Evolutionary conservation across 2,329 filamentous ascomycete species (phyloP).

Genomic region (Cercospora brassicicola): DNA sequence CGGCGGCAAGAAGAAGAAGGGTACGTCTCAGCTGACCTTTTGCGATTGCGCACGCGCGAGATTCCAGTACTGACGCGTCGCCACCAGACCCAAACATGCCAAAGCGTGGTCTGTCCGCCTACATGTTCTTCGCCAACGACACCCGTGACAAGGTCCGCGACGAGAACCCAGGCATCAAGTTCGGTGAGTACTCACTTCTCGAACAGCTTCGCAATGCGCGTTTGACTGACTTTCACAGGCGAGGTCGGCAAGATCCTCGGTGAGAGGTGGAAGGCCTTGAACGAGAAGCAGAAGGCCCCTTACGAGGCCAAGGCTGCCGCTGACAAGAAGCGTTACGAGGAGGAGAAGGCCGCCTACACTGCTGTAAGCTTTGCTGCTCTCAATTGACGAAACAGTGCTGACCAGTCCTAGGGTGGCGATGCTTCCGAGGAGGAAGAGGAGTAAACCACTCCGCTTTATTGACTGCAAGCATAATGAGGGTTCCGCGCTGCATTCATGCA

Average conservation of each 20-base stretch:
- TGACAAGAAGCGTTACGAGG: constrained; percentile 99
- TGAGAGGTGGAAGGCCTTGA: constrained; percentile 97
- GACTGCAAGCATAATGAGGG: background rate
- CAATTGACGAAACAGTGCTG: constrained; percentile 15
- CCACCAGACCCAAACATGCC: constrained; percentile 86
- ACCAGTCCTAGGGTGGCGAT: constrained; percentile 36
- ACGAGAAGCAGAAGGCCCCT: constrained; percentile 85
- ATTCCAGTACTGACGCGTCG: constrained; percentile 21
- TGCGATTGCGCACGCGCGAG: background rate
- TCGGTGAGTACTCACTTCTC: constrained; percentile 61
- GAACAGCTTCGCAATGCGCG: background rate
- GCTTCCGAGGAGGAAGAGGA: constrained; percentile 44
- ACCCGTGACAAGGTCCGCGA: constrained; percentile 97
- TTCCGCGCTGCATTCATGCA: background rate
- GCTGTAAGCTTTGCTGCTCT: constrained; percentile 56
- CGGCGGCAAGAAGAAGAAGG: constrained; percentile 71
- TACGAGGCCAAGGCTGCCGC: constrained; percentile 95
- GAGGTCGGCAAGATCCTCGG: constrained; percentile 98
- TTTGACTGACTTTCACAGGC: constrained; percentile 51
- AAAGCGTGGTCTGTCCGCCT: constrained; percentile 98
- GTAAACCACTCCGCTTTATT: constrained; percentile 22
- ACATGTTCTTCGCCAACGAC: constrained; percentile 99
- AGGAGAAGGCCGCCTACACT: constrained; percentile 93
- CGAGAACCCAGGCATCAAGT: constrained; percentile 96
- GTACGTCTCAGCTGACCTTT: constrained; percentile 45